Percentiles rank a stretch among this genome's conserved stretches.
These are phyloP conservation scores for Dacryopinax primogenitus DNA, from an alignment of 768 basidiomycete species.

Conservation along the genomic window DNA sequence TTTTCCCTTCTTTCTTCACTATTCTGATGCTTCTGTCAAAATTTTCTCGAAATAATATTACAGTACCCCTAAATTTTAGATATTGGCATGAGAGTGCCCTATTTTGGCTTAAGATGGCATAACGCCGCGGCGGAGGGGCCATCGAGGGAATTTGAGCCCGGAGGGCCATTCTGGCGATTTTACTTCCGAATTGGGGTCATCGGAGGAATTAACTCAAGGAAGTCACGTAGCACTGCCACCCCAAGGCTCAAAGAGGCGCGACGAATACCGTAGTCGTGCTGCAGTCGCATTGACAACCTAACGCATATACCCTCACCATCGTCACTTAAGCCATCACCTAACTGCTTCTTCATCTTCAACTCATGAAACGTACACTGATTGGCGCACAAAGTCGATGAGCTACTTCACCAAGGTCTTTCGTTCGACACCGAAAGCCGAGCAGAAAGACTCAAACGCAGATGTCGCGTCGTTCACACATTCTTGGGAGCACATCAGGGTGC, in stretches of 20 bases:
- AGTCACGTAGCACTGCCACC: background rate
- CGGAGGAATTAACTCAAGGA: too few species aligned
- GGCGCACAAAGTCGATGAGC: background rate
- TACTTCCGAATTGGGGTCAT: too few species aligned
- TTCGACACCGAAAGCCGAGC: background rate
- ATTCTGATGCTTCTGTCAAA: too few species aligned
- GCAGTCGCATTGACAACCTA: slow-evolving; percentile 8
- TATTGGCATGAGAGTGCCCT: too few species aligned
- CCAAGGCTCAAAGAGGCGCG: background rate
- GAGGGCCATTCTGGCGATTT: too few species aligned
- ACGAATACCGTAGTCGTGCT: background rate
- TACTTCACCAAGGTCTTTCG: slow-evolving; percentile 5
- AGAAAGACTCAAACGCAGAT: background rate
- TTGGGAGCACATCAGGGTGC: slow-evolving; percentile 10
- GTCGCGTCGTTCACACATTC: slow-evolving; percentile 10
- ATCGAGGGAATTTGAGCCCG: too few species aligned
- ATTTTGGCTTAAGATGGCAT: too few species aligned
- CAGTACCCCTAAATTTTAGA: too few species aligned
- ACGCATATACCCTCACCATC: background rate
- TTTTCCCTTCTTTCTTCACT: too few species aligned
- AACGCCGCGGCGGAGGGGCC: too few species aligned
- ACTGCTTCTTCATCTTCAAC: background rate
- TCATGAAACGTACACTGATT: background rate
- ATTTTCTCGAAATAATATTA: too few species aligned
- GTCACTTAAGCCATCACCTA: background rate